These are phyloP conservation scores for Guadua angustifolia DNA, from an alignment of 176 grass and related monocot species.

Conservation along the genomic window DNA sequence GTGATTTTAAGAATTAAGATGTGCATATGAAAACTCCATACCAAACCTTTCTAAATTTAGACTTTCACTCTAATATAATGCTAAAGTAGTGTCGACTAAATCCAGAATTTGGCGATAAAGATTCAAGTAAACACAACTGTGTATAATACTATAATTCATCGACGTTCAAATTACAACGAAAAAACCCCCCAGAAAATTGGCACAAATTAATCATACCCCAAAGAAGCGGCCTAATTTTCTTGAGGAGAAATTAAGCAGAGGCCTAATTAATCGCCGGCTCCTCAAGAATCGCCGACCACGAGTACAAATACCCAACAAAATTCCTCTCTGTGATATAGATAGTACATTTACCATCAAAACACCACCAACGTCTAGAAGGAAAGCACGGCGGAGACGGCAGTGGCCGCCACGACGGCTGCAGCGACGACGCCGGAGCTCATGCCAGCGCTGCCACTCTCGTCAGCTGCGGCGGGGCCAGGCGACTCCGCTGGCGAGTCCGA, in stretches of 20 bases:
- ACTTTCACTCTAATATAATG: neutral
- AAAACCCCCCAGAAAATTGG: neutral
- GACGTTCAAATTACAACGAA: conserved; percentile 22
- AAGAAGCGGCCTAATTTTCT: conserved; percentile 10
- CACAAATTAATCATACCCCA: neutral
- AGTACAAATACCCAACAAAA: neutral
- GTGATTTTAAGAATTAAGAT: neutral
- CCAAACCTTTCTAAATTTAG: neutral
- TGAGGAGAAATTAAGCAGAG: conserved; percentile 19
- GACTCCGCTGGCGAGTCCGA: conserved; percentile 45
- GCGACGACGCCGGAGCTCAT: conserved; percentile 36
- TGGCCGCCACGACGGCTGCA: conserved; percentile 31
- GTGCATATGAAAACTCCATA: neutral
- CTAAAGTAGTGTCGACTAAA: neutral
- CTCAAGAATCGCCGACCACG: neutral
- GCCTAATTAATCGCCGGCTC: neutral
- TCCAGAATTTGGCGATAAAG: neutral
- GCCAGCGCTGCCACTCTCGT: conserved; percentile 32
- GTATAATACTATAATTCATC: neutral
- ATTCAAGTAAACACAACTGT: neutral
- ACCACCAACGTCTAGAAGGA: conserved; percentile 12
- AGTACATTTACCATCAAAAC: neutral
- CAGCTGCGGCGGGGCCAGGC: conserved; percentile 47
- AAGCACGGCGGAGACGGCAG: conserved; percentile 30
- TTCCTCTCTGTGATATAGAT: neutral